Conservation (phyloP, 2,329 filamentous ascomycete genomes). For the Penicillium sp. region DNA sequence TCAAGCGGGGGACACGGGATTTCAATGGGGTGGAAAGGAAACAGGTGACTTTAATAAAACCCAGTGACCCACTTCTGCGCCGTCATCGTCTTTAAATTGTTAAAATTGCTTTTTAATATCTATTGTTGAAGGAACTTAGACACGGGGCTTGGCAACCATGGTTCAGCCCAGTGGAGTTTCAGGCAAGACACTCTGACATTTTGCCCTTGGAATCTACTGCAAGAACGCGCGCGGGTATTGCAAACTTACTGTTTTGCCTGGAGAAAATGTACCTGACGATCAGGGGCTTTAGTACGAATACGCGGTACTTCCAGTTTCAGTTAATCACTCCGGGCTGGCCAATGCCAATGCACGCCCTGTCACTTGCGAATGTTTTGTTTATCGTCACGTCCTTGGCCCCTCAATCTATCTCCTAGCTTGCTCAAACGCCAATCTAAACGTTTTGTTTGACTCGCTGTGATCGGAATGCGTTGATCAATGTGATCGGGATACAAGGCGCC, state of each 20-base stretch:
- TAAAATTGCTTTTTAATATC: not conserved
- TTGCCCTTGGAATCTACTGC: not conserved
- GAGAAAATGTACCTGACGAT: slow-evolving; percentile 12
- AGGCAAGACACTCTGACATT: not conserved
- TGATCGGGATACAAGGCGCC: not conserved
- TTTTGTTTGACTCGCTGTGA: not conserved
- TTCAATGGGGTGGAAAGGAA: slow-evolving; percentile 1
- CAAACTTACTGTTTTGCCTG: not conserved
- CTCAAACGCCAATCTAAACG: not conserved
- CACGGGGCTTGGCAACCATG: not conserved
- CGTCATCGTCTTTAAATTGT: slow-evolving; percentile 5
- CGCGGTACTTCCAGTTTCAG: not conserved
- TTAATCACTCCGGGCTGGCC: not conserved
- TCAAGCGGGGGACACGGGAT: slow-evolving; percentile 4
- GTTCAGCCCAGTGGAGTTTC: not conserved
- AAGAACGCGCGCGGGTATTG: slow-evolving; percentile 5
- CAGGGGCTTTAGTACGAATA: slow-evolving; percentile 3
- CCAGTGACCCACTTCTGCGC: slow-evolving; percentile 5
- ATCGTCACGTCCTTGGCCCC: not conserved
- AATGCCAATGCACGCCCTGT: not conserved
- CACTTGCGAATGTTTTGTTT: not conserved
- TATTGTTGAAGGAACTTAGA: not conserved
- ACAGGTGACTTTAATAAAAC: slow-evolving; percentile 12
- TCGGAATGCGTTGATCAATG: not conserved
- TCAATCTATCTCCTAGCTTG: not conserved